Conservation (phyloP, 257 asterid species). For the Cruciata laevipes region DNA sequence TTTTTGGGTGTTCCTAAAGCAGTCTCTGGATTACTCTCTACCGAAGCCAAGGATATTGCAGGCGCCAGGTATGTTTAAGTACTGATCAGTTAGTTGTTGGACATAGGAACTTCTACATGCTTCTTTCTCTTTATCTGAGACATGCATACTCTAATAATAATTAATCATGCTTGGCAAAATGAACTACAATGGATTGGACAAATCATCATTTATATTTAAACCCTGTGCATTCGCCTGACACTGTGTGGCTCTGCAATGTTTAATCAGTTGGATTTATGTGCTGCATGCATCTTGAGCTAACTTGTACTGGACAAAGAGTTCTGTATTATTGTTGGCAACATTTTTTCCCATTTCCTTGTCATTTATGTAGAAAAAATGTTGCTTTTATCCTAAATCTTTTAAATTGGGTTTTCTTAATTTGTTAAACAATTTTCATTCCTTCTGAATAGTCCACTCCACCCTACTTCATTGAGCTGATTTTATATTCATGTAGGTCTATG, state of each 20-base stretch:
- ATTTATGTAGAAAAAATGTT: background rate
- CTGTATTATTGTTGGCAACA: background rate
- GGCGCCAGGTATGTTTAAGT: conserved; percentile 50
- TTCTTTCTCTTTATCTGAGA: background rate
- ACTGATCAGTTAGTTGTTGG: conserved; percentile 16
- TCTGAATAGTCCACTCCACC: background rate
- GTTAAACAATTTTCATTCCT: background rate
- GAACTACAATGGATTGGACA: background rate
- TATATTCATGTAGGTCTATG: conserved; percentile 43
- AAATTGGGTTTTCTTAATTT: background rate
- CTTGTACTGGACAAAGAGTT: background rate
- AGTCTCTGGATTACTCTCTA: conserved; percentile 67
- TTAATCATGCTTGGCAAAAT: background rate
- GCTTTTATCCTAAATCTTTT: background rate
- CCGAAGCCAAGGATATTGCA: conserved; percentile 81
- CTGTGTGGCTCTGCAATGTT: background rate
- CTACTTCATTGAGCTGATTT: background rate
- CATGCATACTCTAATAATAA: background rate
- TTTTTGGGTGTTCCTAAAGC: conserved; percentile 79
- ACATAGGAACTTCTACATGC: background rate
- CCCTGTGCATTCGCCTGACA: background rate
- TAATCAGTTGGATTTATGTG: background rate
- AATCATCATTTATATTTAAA: background rate
- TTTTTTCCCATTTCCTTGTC: background rate
- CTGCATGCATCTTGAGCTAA: background rate